phyloP scores from a whole-genome alignment of 1,284 basidiomycete species.

The Sporisorium reilianum region DNA sequence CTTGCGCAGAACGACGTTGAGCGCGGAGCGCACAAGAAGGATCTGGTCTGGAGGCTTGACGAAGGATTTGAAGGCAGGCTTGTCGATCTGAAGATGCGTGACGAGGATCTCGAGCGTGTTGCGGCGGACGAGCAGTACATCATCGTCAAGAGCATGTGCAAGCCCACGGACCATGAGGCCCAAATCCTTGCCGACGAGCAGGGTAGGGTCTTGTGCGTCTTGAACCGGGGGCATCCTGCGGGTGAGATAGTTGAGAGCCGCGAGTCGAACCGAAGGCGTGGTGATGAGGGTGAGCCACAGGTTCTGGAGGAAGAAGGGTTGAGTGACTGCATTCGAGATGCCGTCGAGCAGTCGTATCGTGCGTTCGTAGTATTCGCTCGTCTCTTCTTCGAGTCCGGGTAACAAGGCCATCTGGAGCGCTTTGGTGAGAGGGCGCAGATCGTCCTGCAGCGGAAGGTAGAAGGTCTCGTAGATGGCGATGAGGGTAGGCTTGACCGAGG shows the following conservation, averaged over 20 bases:
- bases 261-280: slow-evolving; percentile 84
- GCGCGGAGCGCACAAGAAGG: slow-evolving; percentile 56
- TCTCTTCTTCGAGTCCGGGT: slow-evolving; percentile 72
- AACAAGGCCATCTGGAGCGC: slow-evolving; percentile 92
- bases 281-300: slow-evolving; percentile 94
- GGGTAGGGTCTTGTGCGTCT: slow-evolving; percentile 29
- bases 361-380: slow-evolving; percentile 83
- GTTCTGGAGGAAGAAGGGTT: slow-evolving; percentile 92
- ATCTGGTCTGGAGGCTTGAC: slow-evolving; percentile 48
- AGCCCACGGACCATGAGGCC: slow-evolving; percentile 94
- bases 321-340: slow-evolving; percentile 77
- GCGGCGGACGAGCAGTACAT: slow-evolving; percentile 74
- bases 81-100: slow-evolving; percentile 53
- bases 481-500: slow-evolving; percentile 73
- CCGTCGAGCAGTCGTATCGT: slow-evolving; percentile 85
- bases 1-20: slow-evolving; percentile 76
- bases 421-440: slow-evolving; percentile 89
- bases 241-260: slow-evolving; percentile 87
- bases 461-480: slow-evolving; percentile 59
- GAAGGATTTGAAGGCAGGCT: slow-evolving; percentile 34
- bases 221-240: slow-evolving; percentile 76
- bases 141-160: slow-evolving; percentile 85
- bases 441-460: slow-evolving; percentile 85
- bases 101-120: slow-evolving; percentile 63
- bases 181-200: slow-evolving; percentile 77